These are phyloP conservation scores for Epichloe amarillans DNA, from an alignment of 2,329 filamentous ascomycete genomes.

Conservation along the genomic window DNA sequence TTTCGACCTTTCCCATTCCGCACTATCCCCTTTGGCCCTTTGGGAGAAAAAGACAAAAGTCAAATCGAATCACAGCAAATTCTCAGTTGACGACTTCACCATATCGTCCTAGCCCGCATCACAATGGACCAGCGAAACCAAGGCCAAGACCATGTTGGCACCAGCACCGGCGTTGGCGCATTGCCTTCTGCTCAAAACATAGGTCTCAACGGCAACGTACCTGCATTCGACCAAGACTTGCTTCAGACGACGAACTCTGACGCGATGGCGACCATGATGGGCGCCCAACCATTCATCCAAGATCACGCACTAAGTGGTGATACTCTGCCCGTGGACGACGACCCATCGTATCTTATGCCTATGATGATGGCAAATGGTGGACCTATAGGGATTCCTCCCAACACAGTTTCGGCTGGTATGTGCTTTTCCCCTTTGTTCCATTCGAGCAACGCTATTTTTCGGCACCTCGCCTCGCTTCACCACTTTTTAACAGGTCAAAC, in stretches of 20 bases:
- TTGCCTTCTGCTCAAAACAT: not conserved
- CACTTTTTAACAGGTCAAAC: not conserved
- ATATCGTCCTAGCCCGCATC: not conserved
- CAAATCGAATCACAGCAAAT: not conserved
- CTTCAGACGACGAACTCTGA: slow-evolving; percentile 1
- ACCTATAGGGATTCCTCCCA: slow-evolving; percentile 9
- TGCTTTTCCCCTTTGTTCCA: not conserved
- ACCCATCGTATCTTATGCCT: slow-evolving; percentile 18
- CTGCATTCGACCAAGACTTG: slow-evolving; percentile 3
- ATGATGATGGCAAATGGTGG: slow-evolving; percentile 18
- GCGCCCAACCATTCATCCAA: slow-evolving; percentile 12
- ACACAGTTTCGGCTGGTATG: slow-evolving; percentile 23
- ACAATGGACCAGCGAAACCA: slow-evolving; percentile 6
- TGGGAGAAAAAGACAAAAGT: too few relatives aligned
- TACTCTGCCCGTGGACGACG: slow-evolving; percentile 14
- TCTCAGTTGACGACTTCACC: not conserved
- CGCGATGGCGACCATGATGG: slow-evolving; percentile 13
- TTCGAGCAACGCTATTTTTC: not conserved
- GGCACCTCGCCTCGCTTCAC: not conserved
- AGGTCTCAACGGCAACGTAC: slow-evolving; percentile 3
- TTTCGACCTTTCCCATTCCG: not conserved
- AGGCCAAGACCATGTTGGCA: slow-evolving; percentile 1
- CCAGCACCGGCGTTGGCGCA: not conserved
- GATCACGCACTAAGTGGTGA: slow-evolving; percentile 12
- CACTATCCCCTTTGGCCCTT: too few relatives aligned